Evolutionary conservation across 2,329 filamentous ascomycete species (phyloP), one percentile per base, ranked within the genome.

Genomic region (Microsporum ferrugineum): DNA sequence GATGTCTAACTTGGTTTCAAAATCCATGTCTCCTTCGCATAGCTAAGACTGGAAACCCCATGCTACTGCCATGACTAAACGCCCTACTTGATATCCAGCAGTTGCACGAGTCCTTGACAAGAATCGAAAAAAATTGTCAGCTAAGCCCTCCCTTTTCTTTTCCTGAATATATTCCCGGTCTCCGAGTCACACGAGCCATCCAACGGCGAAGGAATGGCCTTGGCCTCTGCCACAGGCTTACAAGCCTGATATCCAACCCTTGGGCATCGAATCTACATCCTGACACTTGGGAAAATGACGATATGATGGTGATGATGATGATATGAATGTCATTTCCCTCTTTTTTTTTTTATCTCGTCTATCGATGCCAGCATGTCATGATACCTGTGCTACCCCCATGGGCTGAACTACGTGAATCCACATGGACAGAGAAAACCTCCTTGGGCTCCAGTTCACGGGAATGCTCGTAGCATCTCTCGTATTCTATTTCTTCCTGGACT

Each of bases 291-390:
- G 17, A 23, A 23, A 23, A 23, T 23, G 17, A 23, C 17, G 17
- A 23, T 23, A 23, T 23, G 17, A 23, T 23, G 17, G 17, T 23
- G 17, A 23, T 23, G 17, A 23, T 23, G 17, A 23, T 23, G 17
- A 23, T n/a, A 36, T 34, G 17, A 36, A n/a, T 43, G 12, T 38
- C 14, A 36, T 23, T 29, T 12, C 31, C 31, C 4, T 34, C 31
- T 12, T 6, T 12, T 23, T 34, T 23, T 14, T 10, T 29, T 12
- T 1, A 7, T 14, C n/a, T 34, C 12, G 29, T 55, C 23, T 36
- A 55, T 34, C 31, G 49, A 55, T 55, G 49, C 49, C 49, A 53
- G 49, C 49, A 55, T 55, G 12, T 23, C 31, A 55, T 55, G 49
- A 55, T 36, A 55, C n/a, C 33, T 55, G 49, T 55, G 33, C 49